These are phyloP conservation scores for Penicillium janthinellum DNA, from an alignment of 2,329 filamentous ascomycete species.

Conservation along the genomic window DNA sequence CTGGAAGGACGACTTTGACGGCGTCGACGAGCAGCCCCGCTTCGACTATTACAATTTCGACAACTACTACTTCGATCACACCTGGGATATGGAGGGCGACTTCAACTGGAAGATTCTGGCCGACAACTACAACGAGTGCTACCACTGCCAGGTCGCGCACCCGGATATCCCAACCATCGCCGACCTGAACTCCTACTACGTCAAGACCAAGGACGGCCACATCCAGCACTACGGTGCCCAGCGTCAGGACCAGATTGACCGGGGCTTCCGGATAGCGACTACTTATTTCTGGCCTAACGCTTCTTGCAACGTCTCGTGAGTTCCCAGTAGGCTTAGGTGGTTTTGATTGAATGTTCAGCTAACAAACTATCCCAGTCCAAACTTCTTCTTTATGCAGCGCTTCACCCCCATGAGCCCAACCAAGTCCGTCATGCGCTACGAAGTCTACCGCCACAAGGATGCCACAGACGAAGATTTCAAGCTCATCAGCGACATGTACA, in stretches of 20 bases:
- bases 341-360: not conserved
- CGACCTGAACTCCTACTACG: slow-evolving; percentile 58
- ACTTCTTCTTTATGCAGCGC: slow-evolving; percentile 66
- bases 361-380: slow-evolving; percentile 42
- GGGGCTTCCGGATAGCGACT: slow-evolving; percentile 28
- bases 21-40: slow-evolving; percentile 52
- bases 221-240: slow-evolving; percentile 53
- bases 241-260: slow-evolving; percentile 24
- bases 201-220: slow-evolving; percentile 51
- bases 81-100: slow-evolving; percentile 59
- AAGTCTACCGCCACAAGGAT: slow-evolving; percentile 65
- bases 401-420: slow-evolving; percentile 60
- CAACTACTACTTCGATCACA: slow-evolving; percentile 61
- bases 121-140: slow-evolving; percentile 64
- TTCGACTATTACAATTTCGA: slow-evolving; percentile 55
- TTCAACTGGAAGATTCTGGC: slow-evolving; percentile 65
- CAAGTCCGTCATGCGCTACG: slow-evolving; percentile 61
- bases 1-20: slow-evolving; percentile 58
- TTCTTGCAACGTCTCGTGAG: slow-evolving; percentile 40
- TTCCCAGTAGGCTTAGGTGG: not conserved
- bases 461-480: slow-evolving; percentile 62
- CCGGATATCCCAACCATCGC: slow-evolving; percentile 46
- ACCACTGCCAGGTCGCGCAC: slow-evolving; percentile 31
- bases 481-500: slow-evolving; percentile 62
- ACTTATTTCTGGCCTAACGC: slow-evolving; percentile 41